Evolutionary conservation across 768 basidiomycete genomes (phyloP).

Genomic region (Podaxis sp.): DNA sequence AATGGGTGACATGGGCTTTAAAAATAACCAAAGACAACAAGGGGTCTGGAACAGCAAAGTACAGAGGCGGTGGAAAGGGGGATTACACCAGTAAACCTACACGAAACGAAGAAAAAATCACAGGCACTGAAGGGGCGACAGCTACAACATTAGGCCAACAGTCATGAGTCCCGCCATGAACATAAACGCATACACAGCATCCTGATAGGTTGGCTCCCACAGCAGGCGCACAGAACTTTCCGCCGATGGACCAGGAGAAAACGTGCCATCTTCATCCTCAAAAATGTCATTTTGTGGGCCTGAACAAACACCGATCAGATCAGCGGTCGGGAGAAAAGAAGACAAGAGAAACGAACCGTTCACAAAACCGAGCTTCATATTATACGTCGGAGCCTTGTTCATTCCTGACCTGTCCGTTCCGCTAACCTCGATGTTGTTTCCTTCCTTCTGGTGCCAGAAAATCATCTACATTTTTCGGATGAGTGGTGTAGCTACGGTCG

Average conservation of each 20-base stretch:
- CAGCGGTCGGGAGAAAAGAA: neutral
- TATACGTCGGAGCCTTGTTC: constrained; percentile 33
- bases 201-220: neutral
- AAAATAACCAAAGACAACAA: no score
- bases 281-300: neutral
- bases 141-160: neutral
- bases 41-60: no score
- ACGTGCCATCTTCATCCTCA: neutral
- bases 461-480: constrained; percentile 26
- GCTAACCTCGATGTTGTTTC: constrained; percentile 36
- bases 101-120: no score
- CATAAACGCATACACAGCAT: neutral
- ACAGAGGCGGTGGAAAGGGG: no score
- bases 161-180: neutral
- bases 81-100: no score
- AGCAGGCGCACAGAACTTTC: neutral
- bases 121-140: no score
- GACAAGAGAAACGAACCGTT: constrained; percentile 19
- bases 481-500: no score
- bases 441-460: constrained; percentile 38
- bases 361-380: constrained; percentile 29
- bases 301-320: neutral
- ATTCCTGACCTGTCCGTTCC: constrained; percentile 40
- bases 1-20: no score
- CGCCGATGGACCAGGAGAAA: neutral